A percentile compares a stretch with the other conserved stretches of the same genome.
phyloP scores from a whole-genome alignment of 140 eudicot species.

The Senecio squalidus region DNA sequence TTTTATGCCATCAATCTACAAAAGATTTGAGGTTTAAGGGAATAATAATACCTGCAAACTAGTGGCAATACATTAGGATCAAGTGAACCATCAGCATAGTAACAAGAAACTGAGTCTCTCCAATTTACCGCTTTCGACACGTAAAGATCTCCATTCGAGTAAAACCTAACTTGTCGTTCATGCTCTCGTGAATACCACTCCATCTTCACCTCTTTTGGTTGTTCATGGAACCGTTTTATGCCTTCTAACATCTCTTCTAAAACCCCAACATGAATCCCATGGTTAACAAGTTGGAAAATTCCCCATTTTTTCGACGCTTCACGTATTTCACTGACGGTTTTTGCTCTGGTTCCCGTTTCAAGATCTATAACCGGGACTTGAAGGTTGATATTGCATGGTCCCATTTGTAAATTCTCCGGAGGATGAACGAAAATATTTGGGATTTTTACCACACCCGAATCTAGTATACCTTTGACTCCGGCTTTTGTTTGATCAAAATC shows the following conservation, averaged over 20 bases:
- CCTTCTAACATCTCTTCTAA: constrained; percentile 46
- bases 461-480: constrained; percentile 86
- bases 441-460: constrained; percentile 45
- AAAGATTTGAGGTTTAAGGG: too few relatives aligned
- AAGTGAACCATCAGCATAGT: constrained; percentile 41
- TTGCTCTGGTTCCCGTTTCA: constrained; percentile 14
- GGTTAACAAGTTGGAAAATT: constrained; percentile 62
- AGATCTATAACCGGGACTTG: constrained; percentile 63
- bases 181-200: constrained; percentile 59
- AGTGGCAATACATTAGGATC: constrained; percentile 53
- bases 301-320: constrained; percentile 63
- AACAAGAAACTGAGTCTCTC: constrained; percentile 72
- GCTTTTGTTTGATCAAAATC: constrained; percentile 68
- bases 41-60: constrained; percentile 65
- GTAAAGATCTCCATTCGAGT: constrained; percentile 51
- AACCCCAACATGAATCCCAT: constrained; percentile 42
- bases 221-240: constrained; percentile 61
- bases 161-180: constrained; percentile 34
- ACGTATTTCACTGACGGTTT: constrained; percentile 35
- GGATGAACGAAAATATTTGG: constrained; percentile 61
- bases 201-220: constrained; percentile 52
- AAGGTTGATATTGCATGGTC: not conserved
- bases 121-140: constrained; percentile 50
- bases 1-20: too few relatives aligned
- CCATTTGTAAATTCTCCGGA: constrained; percentile 19